Evolutionary conservation across 1,284 basidiomycete species (phyloP), one percentile per base, ranked within the genome.

Genomic region (Megacollybia platyphylla): DNA sequence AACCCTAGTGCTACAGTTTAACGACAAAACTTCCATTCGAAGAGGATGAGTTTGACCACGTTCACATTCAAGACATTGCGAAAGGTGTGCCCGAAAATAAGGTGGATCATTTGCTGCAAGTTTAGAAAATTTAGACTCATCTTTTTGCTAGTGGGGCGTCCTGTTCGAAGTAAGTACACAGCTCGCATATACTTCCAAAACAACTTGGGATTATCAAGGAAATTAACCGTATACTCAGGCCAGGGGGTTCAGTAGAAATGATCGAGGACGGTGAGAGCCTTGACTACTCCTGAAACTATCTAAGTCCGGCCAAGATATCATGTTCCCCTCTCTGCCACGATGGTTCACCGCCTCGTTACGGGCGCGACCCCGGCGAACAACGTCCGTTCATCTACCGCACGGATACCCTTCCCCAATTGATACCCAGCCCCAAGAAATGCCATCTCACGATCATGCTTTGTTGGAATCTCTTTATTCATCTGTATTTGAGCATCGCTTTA

Each of bases 31-130:
- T 86, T 9, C 83, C 83, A 1, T 86, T 85, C 51, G 79, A 83
- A 11, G 83, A 86, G 45, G 79, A 85, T 46, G 73, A 80, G 50
- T 86, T 86, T 48, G 83, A 86, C 54, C 73, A 79, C 57, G 74
- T 86, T n/a, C 81, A 79, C 52, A 70, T 84, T 39, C 64, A 72
- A 42, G 63, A 63, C 38, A 70, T 86, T 39, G 74, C 79, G 0
- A 68, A 70, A 49, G 81, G 74, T 17, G 72, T 85, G 13, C 82
- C 82, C 4, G 82, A 86, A 54, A 80, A 76, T 51, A 83, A 86
- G 65, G 81, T 79, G 44, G 28, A 56, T 51, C 18, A 13, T 40
- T 7, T 38, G 38, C 2, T 44, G 9, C 11, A 31, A 39, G 42
- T 7, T 13, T 17, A 17, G 15, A 34, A 29, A 44, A 44, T 40